A percentile compares a stretch with the other conserved stretches of the same genome.
phyloP scores from a whole-genome alignment of 257 asterid genomes.

The Sherardia arvensis region DNA sequence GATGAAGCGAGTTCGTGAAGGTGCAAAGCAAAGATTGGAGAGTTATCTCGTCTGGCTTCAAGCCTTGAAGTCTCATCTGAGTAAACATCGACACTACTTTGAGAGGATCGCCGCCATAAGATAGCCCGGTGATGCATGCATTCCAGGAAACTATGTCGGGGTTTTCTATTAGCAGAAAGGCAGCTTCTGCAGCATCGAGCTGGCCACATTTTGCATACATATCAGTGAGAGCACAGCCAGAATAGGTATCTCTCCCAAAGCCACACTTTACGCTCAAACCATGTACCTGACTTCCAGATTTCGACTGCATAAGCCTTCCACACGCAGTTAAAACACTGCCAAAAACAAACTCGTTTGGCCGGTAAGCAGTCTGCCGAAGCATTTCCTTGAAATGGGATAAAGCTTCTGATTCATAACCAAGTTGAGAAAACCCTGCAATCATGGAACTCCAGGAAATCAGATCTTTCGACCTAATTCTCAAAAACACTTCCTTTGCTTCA shows the following conservation, averaged over 20 bases:
- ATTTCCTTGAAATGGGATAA: constrained; percentile 47
- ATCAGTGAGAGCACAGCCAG: constrained; percentile 64
- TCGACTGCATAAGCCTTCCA: constrained; percentile 38
- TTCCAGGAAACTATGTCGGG: constrained; percentile 74
- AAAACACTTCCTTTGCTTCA: constrained; percentile 40
- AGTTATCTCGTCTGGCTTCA: constrained; percentile 49
- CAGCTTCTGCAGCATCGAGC: constrained; percentile 43
- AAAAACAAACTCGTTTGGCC: constrained; percentile 52
- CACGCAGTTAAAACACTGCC: constrained; percentile 66
- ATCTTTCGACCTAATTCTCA: constrained; percentile 37
- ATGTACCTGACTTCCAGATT: constrained; percentile 57
- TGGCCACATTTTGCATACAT: constrained; percentile 73
- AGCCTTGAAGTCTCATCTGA: constrained; percentile 43
- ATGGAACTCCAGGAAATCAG: constrained; percentile 80
- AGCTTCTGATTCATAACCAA: constrained; percentile 54
- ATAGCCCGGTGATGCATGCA: constrained; percentile 54
- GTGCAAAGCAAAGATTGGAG: constrained; percentile 64
- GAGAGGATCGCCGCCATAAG: constrained; percentile 43
- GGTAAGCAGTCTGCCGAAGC: constrained; percentile 33
- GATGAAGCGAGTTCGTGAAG: constrained; percentile 24
- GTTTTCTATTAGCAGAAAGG: constrained; percentile 38
- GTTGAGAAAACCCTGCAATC: constrained; percentile 65
- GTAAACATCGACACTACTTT: constrained; percentile 45
- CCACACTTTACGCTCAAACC: constrained; percentile 52
- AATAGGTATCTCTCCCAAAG: constrained; percentile 35